Evolutionary conservation across 768 basidiomycete genomes (phyloP).

Genomic region (Lentinula boryana): DNA sequence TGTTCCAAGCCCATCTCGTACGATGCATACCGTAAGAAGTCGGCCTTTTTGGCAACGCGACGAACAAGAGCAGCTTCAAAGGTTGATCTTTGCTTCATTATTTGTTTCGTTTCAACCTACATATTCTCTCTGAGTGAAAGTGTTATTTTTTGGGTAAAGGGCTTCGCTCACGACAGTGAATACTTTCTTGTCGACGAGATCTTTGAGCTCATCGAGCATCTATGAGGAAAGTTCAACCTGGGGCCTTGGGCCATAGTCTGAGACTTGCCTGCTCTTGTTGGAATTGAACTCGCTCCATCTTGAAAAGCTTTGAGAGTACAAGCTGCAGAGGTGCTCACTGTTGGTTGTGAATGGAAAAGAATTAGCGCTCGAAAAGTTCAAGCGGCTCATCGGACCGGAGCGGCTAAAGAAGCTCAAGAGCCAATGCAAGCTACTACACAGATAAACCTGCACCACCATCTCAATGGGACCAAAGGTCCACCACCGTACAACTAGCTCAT

Average conservation of each 20-base stretch:
- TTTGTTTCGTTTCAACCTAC: slow-evolving; percentile 76
- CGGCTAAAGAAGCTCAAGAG: not conserved
- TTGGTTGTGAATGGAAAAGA: slow-evolving; percentile 11
- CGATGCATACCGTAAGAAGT: slow-evolving; percentile 86
- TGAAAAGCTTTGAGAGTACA: slow-evolving; percentile 6
- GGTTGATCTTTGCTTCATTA: slow-evolving; percentile 76
- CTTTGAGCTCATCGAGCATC: slow-evolving; percentile 96
- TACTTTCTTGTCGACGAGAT: slow-evolving; percentile 77
- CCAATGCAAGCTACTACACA: slow-evolving; percentile 7
- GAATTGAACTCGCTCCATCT: slow-evolving; percentile 91
- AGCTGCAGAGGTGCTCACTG: not conserved
- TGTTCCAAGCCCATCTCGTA: slow-evolving; percentile 90
- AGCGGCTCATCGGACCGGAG: not conserved
- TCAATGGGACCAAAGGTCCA: slow-evolving; percentile 9
- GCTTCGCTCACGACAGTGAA: slow-evolving; percentile 66
- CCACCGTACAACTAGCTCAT: slow-evolving; percentile 36
- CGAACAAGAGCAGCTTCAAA: slow-evolving; percentile 84
- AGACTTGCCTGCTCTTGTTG: slow-evolving; percentile 79
- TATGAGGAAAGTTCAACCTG: slow-evolving; percentile 18
- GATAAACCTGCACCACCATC: slow-evolving; percentile 21
- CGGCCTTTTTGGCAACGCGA: slow-evolving; percentile 76
- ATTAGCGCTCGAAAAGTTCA: not conserved
- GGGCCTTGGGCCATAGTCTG: not conserved
- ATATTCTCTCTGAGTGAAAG: slow-evolving; percentile 1
- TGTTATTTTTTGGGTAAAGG: not conserved